A percentile compares a stretch with the other conserved stretches of the same genome.
Conservation (phyloP, 1,284 basidiomycete genomes). For the Ganoderma leucocontextum region DNA sequence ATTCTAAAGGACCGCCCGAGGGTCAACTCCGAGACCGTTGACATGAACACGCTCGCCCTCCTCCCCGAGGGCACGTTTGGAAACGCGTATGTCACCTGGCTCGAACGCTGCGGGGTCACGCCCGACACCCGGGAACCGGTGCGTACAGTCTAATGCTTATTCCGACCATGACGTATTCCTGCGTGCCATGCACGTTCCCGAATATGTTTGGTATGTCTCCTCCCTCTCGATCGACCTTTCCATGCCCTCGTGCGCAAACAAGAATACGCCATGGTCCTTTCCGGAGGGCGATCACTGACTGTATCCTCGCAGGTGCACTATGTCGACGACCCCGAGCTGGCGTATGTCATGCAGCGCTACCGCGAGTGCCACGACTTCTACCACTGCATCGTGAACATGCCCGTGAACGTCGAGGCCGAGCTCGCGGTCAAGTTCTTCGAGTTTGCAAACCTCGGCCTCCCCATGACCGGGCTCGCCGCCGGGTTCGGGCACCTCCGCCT, state of each 20-base stretch:
- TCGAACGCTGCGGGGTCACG: constrained; percentile 89
- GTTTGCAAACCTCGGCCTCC: constrained; percentile 91
- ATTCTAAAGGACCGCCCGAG: constrained; percentile 88
- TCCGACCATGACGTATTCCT: constrained; percentile 6
- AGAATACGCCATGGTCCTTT: constrained; percentile 3
- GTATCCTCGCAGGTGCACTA: constrained; percentile 80
- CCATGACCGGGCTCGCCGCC: constrained; percentile 87
- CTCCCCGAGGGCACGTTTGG: constrained; percentile 89
- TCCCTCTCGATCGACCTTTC: not conserved
- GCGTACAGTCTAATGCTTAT: constrained; percentile 39
- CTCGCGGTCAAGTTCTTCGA: constrained; percentile 98
- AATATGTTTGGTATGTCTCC: not conserved
- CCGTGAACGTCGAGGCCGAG: constrained; percentile 91
- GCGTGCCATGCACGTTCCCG: not conserved
- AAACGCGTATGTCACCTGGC: constrained; percentile 89
- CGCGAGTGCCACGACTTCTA: constrained; percentile 98
- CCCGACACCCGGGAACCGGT: constrained; percentile 95
- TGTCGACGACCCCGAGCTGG: constrained; percentile 91
- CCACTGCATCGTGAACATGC: constrained; percentile 88
- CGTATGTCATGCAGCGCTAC: constrained; percentile 98
- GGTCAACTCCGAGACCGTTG: constrained; percentile 81
- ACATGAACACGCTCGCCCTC: constrained; percentile 71
- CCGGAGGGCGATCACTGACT: not conserved
- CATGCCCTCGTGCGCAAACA: not conserved
- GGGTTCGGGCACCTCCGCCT: constrained; percentile 78